phyloP scores from a whole-genome alignment of 495 filamentous ascomycete species.

The Penicillium macrosclerotiorum region DNA sequence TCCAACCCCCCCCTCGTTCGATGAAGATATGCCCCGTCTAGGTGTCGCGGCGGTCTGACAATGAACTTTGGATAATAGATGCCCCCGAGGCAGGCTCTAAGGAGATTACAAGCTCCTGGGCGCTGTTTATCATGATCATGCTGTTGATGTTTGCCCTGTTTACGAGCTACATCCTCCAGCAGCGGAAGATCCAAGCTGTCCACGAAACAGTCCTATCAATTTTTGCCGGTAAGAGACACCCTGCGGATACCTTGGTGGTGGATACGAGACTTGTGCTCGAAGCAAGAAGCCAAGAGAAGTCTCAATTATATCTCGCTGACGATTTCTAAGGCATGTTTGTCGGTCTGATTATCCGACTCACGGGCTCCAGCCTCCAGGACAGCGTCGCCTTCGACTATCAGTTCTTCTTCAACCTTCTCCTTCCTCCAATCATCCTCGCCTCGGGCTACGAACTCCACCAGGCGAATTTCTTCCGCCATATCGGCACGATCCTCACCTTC shows the following conservation, averaged over 20 bases:
- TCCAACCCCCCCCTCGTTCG: conserved; percentile 7
- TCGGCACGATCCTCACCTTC: conserved; percentile 97
- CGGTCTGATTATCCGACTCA: conserved; percentile 81
- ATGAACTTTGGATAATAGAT: conserved; percentile 28
- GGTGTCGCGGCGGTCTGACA: conserved; percentile 19
- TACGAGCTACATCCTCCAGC: conserved; percentile 93
- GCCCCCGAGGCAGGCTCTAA: conserved; percentile 67
- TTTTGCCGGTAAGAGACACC: conserved; percentile 74
- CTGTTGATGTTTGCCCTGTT: conserved; percentile 92
- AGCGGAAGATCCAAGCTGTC: conserved; percentile 92
- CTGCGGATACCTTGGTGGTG: not conserved
- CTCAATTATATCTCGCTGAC: not conserved
- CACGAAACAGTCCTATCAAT: conserved; percentile 98
- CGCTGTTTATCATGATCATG: conserved; percentile 91
- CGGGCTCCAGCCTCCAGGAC: conserved; percentile 75
- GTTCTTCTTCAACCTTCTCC: conserved; percentile 97
- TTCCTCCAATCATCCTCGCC: conserved; percentile 95
- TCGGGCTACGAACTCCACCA: conserved; percentile 98
- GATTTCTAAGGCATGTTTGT: conserved; percentile 80
- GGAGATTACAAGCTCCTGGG: conserved; percentile 94
- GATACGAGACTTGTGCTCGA: not conserved
- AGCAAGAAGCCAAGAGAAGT: not conserved
- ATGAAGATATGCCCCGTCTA: not conserved
- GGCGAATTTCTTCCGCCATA: conserved; percentile 97
- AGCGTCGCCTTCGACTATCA: conserved; percentile 96